These are phyloP conservation scores for Aureobasidium zeae DNA, from an alignment of 2,329 filamentous ascomycete species.

Conservation along the genomic window DNA sequence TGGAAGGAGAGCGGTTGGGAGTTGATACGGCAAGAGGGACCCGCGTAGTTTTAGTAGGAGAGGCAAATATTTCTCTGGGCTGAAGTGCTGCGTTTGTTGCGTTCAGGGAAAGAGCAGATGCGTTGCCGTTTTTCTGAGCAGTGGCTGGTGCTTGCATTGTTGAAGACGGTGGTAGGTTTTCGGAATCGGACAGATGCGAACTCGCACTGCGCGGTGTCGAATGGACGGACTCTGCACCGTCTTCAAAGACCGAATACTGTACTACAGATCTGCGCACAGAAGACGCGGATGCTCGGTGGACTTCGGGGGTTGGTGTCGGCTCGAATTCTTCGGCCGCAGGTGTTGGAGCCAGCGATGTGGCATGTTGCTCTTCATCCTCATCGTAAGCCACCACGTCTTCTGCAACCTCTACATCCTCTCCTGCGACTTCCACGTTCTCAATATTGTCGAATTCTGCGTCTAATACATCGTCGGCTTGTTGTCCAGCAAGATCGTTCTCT, in stretches of 20 bases:
- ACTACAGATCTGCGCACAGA: constrained; percentile 5
- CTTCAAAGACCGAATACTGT: constrained; percentile 33
- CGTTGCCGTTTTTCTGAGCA: constrained; percentile 16
- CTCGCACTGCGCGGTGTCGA: constrained; percentile 47
- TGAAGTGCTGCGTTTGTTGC: constrained; percentile 16
- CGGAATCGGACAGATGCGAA: constrained; percentile 63
- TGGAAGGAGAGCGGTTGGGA: constrained; percentile 26
- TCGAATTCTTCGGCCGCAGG: constrained; percentile 30
- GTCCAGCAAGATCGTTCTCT: background rate
- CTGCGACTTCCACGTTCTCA: background rate
- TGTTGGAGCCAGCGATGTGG: constrained; percentile 8
- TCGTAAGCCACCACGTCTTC: background rate
- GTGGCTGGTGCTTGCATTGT: constrained; percentile 14
- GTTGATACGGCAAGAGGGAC: constrained; percentile 36
- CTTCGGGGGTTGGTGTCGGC: constrained; percentile 25
- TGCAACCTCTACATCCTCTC: background rate
- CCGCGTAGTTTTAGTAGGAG: constrained; percentile 28
- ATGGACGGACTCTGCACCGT: constrained; percentile 49
- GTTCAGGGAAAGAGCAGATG: constrained; percentile 28
- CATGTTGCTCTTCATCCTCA: constrained; percentile 5
- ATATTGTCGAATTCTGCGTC: constrained; percentile 9
- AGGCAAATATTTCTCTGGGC: constrained; percentile 18
- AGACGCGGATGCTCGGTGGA: constrained; percentile 15
- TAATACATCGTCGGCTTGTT: constrained; percentile 1
- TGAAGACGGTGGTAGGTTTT: constrained; percentile 67